A percentile compares a stretch with the other conserved stretches of the same genome.
Conservation (phyloP, 345 rosid species). For the Heritiera littoralis region DNA sequence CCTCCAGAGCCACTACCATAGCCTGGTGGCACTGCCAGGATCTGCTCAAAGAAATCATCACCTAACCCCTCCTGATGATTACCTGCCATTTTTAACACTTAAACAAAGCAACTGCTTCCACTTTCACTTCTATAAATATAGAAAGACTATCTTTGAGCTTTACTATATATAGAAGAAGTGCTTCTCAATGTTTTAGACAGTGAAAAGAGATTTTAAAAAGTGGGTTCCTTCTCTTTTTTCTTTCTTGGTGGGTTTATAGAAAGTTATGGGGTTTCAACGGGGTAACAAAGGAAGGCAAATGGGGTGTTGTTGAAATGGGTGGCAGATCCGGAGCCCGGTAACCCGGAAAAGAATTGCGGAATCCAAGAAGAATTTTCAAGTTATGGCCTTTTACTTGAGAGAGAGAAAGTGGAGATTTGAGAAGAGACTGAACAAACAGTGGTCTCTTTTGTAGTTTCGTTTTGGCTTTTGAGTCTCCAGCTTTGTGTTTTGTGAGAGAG, state of each 20-base stretch:
- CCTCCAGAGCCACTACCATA: slow-evolving; percentile 38
- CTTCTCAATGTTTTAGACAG: not conserved
- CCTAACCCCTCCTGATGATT: slow-evolving; percentile 55
- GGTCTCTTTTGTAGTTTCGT: not conserved
- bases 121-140: not conserved
- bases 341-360: slow-evolving; percentile 45
- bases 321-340: slow-evolving; percentile 69
- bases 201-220: slow-evolving; percentile 1
- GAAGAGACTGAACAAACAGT: not conserved
- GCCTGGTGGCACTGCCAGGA: slow-evolving; percentile 52
- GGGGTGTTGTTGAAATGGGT: slow-evolving; percentile 56
- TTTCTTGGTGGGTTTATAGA: not conserved
- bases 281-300: slow-evolving; percentile 24
- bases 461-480: not conserved
- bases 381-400: not conserved
- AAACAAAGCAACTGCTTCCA: not conserved
- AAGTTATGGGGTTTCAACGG: slow-evolving; percentile 7
- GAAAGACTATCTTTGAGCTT: not conserved
- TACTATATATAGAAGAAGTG: not conserved
- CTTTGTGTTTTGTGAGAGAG: not conserved
- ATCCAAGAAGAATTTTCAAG: slow-evolving; percentile 32
- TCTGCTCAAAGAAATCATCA: slow-evolving; percentile 78
- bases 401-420: not conserved
- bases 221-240: not conserved
- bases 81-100: slow-evolving; percentile 45